Conservation (phyloP, 768 basidiomycete species). For the Suillus subluteus region DNA sequence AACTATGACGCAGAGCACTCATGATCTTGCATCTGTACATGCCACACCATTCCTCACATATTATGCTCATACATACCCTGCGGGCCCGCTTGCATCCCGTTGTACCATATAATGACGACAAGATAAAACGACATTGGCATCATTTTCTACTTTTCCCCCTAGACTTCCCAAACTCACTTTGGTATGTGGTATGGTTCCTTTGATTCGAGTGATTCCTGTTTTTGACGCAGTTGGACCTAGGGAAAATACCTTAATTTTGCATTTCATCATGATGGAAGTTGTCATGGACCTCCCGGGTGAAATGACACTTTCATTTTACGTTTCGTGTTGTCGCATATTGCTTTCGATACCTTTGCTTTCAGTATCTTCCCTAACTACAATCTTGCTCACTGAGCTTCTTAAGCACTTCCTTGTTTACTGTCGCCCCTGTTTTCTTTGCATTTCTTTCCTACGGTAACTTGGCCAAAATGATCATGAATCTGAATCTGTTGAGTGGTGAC, state of each 20-base stretch:
- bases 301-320: not conserved
- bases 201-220: not conserved
- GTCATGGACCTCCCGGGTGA: not conserved
- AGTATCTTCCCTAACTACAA: not conserved
- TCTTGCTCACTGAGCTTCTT: conserved; percentile 1
- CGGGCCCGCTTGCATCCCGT: conserved; percentile 19
- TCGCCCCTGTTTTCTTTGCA: not conserved
- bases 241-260: not conserved
- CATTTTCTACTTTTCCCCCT: not conserved
- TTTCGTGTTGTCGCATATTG: not conserved
- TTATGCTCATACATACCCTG: conserved; percentile 6
- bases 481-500: not conserved
- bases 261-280: not conserved
- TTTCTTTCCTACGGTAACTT: not conserved
- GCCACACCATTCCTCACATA: conserved; percentile 5
- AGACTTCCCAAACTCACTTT: not conserved
- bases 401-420: conserved; percentile 1
- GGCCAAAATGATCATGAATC: not conserved
- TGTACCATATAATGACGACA: conserved; percentile 27
- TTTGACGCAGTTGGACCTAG: not conserved
- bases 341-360: not conserved
- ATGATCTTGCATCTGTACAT: conserved; percentile 7
- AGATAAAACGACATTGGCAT: not conserved
- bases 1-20: conserved; percentile 4
- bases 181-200: not conserved